These are phyloP conservation scores for Cenchrus purpureus DNA, from an alignment of 176 grass and related monocot species.

Conservation along the genomic window DNA sequence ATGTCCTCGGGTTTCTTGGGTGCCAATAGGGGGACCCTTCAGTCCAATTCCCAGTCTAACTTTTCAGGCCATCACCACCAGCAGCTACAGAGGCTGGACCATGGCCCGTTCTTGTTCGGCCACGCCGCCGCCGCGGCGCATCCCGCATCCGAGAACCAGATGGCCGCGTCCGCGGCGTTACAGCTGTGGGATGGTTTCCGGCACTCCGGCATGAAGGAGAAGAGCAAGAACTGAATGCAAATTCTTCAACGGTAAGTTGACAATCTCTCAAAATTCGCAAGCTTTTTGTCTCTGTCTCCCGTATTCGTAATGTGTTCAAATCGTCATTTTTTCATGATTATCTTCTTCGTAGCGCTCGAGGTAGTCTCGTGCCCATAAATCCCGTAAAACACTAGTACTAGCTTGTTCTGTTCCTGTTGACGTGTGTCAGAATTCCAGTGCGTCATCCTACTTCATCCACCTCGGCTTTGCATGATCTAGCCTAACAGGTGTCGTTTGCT, in stretches of 20 bases:
- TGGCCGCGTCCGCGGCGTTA: conserved; percentile 47
- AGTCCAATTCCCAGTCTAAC: conserved; percentile 85
- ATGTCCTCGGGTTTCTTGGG: conserved; percentile 73
- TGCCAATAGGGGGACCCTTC: conserved; percentile 96
- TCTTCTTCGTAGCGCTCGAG: conserved; percentile 35
- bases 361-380: conserved; percentile 43
- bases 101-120: conserved; percentile 30
- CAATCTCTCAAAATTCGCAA: background rate
- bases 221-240: conserved; percentile 65
- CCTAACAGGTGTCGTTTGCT: conserved; percentile 53
- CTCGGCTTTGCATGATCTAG: conserved; percentile 37
- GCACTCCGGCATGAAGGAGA: conserved; percentile 71
- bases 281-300: background rate
- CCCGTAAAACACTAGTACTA: background rate
- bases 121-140: conserved; percentile 38
- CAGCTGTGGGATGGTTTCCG: conserved; percentile 74
- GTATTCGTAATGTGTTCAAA: background rate
- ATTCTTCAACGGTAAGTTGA: conserved; percentile 37
- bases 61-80: conserved; percentile 58
- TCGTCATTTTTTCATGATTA: background rate
- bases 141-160: conserved; percentile 41
- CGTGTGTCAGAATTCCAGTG: conserved; percentile 37
- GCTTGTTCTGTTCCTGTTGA: conserved; percentile 1
- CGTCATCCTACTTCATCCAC: background rate
- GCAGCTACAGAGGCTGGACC: conserved; percentile 38